Evolutionary conservation across 306 rosid genomes (phyloP).

Genomic region (Quercus cerris): DNA sequence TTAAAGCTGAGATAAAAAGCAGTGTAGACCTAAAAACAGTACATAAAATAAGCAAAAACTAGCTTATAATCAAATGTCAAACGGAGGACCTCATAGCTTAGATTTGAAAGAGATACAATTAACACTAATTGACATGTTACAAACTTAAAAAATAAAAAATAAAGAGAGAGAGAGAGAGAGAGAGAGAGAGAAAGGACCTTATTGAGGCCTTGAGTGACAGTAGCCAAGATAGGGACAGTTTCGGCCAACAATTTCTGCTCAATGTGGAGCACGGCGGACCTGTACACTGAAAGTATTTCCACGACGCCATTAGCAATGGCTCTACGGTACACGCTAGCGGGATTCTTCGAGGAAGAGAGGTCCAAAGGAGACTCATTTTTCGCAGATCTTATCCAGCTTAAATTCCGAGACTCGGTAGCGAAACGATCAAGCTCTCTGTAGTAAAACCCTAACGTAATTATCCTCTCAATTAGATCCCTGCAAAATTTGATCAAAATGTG

Average conservation of each 20-base stretch:
- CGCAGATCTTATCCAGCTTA: slow-evolving; percentile 81
- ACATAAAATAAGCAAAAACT: no score
- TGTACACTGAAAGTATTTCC: slow-evolving; percentile 75
- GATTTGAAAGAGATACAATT: no score
- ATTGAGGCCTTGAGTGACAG: slow-evolving; percentile 83
- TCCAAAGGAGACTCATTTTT: slow-evolving; percentile 37
- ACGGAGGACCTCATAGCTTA: no score
- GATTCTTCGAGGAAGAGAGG: slow-evolving; percentile 31
- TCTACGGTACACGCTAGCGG: slow-evolving; percentile 72
- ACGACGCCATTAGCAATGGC: slow-evolving; percentile 91
- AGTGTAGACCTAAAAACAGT: no score
- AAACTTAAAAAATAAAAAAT: neutral
- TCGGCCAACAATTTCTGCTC: slow-evolving; percentile 87
- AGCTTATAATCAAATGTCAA: no score
- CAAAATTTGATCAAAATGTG: slow-evolving; percentile 9
- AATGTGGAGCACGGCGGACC: slow-evolving; percentile 82
- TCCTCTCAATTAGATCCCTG: slow-evolving; percentile 90
- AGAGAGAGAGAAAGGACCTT: slow-evolving; percentile 40
- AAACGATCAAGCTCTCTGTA: slow-evolving; percentile 89
- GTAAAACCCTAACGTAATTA: slow-evolving; percentile 78
- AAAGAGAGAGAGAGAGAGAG: neutral
- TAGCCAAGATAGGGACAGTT: slow-evolving; percentile 80
- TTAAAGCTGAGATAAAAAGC: no score
- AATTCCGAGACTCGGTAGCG: slow-evolving; percentile 71
- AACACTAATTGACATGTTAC: neutral